Percentiles rank a stretch among this genome's conserved stretches.
These are phyloP conservation scores for Spathaspora sp. DNA, from an alignment of 1,139 yeast genomes.

Conservation along the genomic window DNA sequence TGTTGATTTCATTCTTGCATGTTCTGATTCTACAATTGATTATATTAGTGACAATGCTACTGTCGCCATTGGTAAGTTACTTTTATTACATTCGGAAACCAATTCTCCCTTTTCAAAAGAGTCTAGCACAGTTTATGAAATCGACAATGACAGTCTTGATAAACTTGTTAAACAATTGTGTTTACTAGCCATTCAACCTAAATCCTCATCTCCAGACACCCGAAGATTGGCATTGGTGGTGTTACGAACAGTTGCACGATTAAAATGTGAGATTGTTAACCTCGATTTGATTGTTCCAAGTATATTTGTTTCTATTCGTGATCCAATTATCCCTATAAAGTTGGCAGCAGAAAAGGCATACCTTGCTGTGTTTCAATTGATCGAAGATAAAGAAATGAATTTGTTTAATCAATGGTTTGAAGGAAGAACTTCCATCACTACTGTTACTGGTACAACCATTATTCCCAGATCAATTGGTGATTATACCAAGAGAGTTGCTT, in stretches of 20 bases:
- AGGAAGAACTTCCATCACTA: constrained; percentile 25
- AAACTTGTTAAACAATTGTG: constrained; percentile 51
- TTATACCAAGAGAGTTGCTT: constrained; percentile 84
- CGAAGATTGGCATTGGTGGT: constrained; percentile 79
- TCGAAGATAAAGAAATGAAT: constrained; percentile 63
- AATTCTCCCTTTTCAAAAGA: constrained; percentile 35
- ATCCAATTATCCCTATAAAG: constrained; percentile 82
- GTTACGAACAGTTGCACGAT: constrained; percentile 70
- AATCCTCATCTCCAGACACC: constrained; percentile 69
- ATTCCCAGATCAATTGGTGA: constrained; percentile 79
- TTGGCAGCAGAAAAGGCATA: constrained; percentile 94
- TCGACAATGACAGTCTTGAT: constrained; percentile 36
- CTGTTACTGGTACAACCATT: constrained; percentile 48
- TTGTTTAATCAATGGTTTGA: constrained; percentile 63
- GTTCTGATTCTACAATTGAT: constrained; percentile 47
- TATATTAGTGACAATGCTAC: constrained; percentile 77
- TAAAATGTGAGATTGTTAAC: constrained; percentile 49
- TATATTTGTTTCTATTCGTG: constrained; percentile 81
- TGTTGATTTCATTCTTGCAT: constrained; percentile 46
- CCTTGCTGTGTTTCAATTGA: constrained; percentile 67
- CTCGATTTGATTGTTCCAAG: constrained; percentile 65
- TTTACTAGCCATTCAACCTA: constrained; percentile 49
- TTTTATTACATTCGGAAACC: constrained; percentile 48
- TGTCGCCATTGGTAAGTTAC: constrained; percentile 79
- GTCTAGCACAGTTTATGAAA: constrained; percentile 23